Conservation (phyloP, 2,329 filamentous ascomycete genomes). For the Xylariaceae sp. region DNA sequence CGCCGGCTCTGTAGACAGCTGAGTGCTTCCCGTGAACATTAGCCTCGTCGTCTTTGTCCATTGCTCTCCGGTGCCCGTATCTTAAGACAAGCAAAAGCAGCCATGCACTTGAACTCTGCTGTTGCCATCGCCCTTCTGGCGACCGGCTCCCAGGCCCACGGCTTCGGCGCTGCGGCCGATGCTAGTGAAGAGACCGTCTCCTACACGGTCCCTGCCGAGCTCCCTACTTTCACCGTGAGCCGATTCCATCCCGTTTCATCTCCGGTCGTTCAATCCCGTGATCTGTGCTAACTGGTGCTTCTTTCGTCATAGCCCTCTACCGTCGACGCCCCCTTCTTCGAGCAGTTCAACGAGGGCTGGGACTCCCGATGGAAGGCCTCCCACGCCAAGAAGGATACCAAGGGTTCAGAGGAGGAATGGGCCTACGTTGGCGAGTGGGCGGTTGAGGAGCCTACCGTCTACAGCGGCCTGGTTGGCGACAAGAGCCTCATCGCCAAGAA, state of each 20-base stretch:
- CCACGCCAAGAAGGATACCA: constrained; percentile 86
- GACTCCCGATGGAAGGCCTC: constrained; percentile 89
- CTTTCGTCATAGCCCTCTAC: constrained; percentile 62
- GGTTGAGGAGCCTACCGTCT: constrained; percentile 86
- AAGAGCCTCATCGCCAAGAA: constrained; percentile 98
- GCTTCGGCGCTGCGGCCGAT: constrained; percentile 43
- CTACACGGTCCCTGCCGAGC: constrained; percentile 37
- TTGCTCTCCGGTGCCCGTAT: no score
- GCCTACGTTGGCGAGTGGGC: constrained; percentile 95
- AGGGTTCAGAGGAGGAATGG: constrained; percentile 87
- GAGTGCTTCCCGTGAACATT: constrained; percentile 5
- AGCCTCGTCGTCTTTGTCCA: constrained; percentile 3
- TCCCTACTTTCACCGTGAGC: constrained; percentile 85
- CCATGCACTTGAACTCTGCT: constrained; percentile 79
- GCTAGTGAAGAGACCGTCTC: constrained; percentile 1
- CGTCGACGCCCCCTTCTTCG: constrained; percentile 89
- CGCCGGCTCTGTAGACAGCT: constrained; percentile 9
- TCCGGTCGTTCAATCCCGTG: not conserved
- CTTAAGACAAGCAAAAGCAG: constrained; percentile 32
- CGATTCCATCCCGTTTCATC: not conserved
- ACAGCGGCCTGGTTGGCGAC: constrained; percentile 90
- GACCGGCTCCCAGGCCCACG: constrained; percentile 62
- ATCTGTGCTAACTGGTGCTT: constrained; percentile 10
- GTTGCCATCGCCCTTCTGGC: constrained; percentile 70
- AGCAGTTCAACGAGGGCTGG: constrained; percentile 98